Conservation (phyloP, 192 early-diverging fungal species). For the Kickxella alabastrina region DNA sequence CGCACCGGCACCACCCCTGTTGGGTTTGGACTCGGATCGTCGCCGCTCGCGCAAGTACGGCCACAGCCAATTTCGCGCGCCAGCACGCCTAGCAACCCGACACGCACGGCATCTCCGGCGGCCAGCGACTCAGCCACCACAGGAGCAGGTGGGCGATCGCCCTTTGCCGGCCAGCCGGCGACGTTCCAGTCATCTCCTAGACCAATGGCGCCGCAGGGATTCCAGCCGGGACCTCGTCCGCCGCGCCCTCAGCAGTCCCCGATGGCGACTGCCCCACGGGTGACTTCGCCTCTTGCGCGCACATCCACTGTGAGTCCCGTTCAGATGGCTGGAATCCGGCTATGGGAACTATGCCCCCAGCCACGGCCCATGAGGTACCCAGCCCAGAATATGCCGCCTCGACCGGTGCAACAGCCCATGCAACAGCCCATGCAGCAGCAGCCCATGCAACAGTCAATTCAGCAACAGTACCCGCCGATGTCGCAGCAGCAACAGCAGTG, state of each 20-base stretch:
- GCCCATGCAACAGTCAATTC: not conserved
- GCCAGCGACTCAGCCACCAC: slow-evolving; percentile 5
- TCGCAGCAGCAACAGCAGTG: slow-evolving; percentile 9
- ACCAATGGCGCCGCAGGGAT: slow-evolving; percentile 15
- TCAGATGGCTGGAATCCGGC: slow-evolving; percentile 5
- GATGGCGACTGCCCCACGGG: slow-evolving; percentile 11
- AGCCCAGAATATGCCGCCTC: slow-evolving; percentile 8
- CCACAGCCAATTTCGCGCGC: slow-evolving; percentile 39
- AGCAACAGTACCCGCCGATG: not conserved
- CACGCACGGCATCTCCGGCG: slow-evolving; percentile 7
- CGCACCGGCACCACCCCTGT: slow-evolving; percentile 36
- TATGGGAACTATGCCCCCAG: not conserved
- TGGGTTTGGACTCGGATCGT: slow-evolving; percentile 48
- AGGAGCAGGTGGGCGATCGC: slow-evolving; percentile 13
- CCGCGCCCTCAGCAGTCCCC: slow-evolving; percentile 7
- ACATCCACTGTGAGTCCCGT: slow-evolving; percentile 8
- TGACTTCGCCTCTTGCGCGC: slow-evolving; percentile 37
- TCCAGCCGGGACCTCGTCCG: slow-evolving; percentile 9
- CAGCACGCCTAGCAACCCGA: slow-evolving; percentile 29
- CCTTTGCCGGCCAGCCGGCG: slow-evolving; percentile 39
- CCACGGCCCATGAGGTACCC: slow-evolving; percentile 19
- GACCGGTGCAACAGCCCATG: not conserved
- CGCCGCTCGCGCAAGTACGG: slow-evolving; percentile 42
- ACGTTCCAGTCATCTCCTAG: slow-evolving; percentile 21
- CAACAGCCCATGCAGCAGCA: not conserved